Evolutionary conservation across 192 early-diverging fungal genomes (phyloP).

Genomic region (Coemansia umbellata): DNA sequence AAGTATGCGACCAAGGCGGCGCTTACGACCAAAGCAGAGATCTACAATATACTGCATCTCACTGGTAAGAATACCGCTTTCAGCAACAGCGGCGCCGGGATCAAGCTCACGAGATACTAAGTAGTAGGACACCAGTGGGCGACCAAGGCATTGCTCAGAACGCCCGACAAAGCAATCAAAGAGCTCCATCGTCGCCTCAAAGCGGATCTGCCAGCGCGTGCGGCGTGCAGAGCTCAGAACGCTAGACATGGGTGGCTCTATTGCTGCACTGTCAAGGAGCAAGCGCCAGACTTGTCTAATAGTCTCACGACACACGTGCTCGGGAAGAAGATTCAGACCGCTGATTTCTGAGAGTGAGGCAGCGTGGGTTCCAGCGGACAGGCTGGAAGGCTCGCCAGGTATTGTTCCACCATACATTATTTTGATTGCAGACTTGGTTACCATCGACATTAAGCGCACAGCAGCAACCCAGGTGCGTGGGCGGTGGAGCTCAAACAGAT

Average conservation of each 20-base stretch:
- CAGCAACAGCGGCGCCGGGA: conserved; percentile 39
- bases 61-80: conserved; percentile 38
- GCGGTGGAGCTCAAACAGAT: conserved; percentile 40
- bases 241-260: conserved; percentile 26
- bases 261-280: conserved; percentile 39
- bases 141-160: conserved; percentile 29
- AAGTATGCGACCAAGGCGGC: conserved; percentile 45
- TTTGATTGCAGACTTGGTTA: conserved; percentile 38
- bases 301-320: conserved; percentile 40
- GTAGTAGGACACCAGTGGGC: conserved; percentile 47
- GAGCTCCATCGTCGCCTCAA: conserved; percentile 47
- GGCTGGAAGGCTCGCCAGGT: conserved; percentile 18
- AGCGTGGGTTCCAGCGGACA: conserved; percentile 37
- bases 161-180: conserved; percentile 49
- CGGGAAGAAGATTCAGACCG: conserved; percentile 36
- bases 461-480: conserved; percentile 49
- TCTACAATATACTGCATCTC: conserved; percentile 50
- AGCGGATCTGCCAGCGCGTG: conserved; percentile 52
- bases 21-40: conserved; percentile 47
- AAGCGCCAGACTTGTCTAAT: conserved; percentile 47
- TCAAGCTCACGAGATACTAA: conserved; percentile 43
- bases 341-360: conserved; percentile 45
- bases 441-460: conserved; percentile 42
- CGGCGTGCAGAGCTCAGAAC: conserved; percentile 40
- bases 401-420: conserved; percentile 46